These are phyloP conservation scores for Cryptosporidium parvum DNA, from an alignment of 169 alveolate species.

Conservation along the genomic window DNA sequence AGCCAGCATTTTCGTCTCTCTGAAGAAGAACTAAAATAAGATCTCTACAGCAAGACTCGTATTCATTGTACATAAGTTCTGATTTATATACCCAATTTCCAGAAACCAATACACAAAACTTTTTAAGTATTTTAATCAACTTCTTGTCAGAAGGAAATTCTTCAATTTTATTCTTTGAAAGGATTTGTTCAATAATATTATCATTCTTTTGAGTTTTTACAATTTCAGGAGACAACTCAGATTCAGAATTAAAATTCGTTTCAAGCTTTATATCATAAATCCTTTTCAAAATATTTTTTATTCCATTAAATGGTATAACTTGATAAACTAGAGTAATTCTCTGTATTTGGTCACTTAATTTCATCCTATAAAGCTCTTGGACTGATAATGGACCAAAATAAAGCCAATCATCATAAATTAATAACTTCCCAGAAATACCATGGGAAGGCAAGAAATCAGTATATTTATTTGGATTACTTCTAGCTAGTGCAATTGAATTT, in stretches of 20 bases:
- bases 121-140: constrained; percentile 11
- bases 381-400: constrained; percentile 48
- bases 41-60: constrained; percentile 74
- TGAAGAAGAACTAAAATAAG: constrained; percentile 63
- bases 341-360: constrained; percentile 49
- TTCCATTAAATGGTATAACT: constrained; percentile 68
- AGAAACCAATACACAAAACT: constrained; percentile 64
- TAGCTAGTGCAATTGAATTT: not conserved
- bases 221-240: not conserved
- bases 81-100: constrained; percentile 72
- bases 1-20: constrained; percentile 73
- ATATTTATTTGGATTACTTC: not conserved
- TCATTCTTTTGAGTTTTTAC: constrained; percentile 13
- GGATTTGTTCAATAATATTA: not conserved
- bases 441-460: constrained; percentile 19
- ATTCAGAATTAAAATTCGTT: not conserved
- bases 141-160: constrained; percentile 42
- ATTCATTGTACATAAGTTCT: constrained; percentile 56
- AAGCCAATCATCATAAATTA: constrained; percentile 67
- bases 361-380: constrained; percentile 55
- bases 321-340: constrained; percentile 69
- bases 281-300: constrained; percentile 41
- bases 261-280: not conserved
- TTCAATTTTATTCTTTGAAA: not conserved
- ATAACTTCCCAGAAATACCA: constrained; percentile 54